A percentile compares a stretch with the other conserved stretches of the same genome.
Conservation (phyloP, 78 protist species). For the Isochrysis galbana region DNA sequence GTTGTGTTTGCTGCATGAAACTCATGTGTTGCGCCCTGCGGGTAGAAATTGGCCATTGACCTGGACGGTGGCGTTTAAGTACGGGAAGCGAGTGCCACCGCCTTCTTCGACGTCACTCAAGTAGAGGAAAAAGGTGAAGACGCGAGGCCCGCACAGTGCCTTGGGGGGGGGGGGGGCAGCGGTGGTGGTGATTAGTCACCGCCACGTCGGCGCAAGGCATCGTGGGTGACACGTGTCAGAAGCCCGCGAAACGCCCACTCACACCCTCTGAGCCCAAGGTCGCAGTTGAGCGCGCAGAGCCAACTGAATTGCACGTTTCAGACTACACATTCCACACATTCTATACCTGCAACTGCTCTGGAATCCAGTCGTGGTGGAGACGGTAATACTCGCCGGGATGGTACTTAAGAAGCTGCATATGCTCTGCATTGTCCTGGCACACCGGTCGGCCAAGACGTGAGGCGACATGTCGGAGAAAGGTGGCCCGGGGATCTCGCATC, state of each 20-base stretch:
- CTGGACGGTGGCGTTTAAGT: background rate
- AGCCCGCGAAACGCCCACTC: too few species aligned
- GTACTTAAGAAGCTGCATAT: constrained; percentile 8
- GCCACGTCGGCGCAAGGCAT: background rate
- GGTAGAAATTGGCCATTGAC: too few species aligned
- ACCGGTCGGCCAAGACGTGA: too few species aligned
- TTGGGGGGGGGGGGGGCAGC: background rate
- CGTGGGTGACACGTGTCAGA: background rate
- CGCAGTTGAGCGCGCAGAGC: too few species aligned
- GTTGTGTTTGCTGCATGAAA: too few species aligned
- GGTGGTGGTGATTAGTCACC: background rate
- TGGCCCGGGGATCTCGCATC: too few species aligned
- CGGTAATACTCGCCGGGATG: background rate
- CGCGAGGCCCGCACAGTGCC: background rate
- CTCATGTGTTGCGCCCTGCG: too few species aligned
- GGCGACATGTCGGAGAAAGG: too few species aligned
- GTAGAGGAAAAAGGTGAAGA: constrained; percentile 16
- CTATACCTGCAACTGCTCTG: background rate
- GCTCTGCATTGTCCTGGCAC: background rate
- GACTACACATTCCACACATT: too few species aligned
- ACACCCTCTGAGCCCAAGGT: too few species aligned
- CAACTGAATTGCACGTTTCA: too few species aligned
- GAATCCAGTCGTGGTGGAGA: constrained; percentile 7
- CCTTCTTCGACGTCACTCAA: constrained; percentile 1
- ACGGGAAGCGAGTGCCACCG: background rate